A percentile compares a stretch with the other conserved stretches of the same genome.
Conservation (phyloP, 2,329 filamentous ascomycete genomes). For the Fusarium proliferatum region DNA sequence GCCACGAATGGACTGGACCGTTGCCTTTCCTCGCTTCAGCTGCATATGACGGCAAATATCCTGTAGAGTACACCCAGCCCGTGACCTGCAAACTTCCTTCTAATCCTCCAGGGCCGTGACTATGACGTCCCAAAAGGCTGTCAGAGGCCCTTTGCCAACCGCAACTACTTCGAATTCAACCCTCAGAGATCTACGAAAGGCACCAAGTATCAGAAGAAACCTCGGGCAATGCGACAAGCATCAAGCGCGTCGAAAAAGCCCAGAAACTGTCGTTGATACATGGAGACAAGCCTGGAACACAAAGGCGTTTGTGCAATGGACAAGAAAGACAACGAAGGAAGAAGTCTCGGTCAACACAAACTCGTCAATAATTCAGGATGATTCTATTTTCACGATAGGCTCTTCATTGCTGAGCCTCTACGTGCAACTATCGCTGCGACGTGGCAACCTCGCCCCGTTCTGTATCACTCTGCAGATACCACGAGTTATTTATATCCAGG, state of each 20-base stretch:
- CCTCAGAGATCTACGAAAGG: rapidly evolving
- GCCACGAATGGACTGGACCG: neutral
- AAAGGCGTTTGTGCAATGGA: neutral
- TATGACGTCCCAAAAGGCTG: neutral
- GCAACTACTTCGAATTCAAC: rapidly evolving
- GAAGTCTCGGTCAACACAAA: neutral
- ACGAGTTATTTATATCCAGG: neutral
- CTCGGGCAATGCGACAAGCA: rapidly evolving
- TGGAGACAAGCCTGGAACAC: neutral
- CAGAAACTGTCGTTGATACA: neutral
- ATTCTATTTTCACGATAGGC: neutral
- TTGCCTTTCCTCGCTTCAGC: constrained; percentile 5
- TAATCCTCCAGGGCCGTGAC: neutral
- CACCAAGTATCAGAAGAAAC: rapidly evolving
- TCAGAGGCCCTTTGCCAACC: rapidly evolving
- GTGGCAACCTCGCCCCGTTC: neutral
- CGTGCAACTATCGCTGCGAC: neutral
- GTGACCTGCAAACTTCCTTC: neutral
- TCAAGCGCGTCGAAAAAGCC: rapidly evolving
- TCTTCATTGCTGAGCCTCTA: neutral
- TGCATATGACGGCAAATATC: constrained; percentile 19
- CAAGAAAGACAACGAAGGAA: neutral
- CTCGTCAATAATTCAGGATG: rapidly evolving
- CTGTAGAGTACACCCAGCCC: neutral
- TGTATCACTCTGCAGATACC: constrained; percentile 1